Base-by-base conservation (phyloP, 352 stramenopile species). In the Globisporangium canariense region DNA sequence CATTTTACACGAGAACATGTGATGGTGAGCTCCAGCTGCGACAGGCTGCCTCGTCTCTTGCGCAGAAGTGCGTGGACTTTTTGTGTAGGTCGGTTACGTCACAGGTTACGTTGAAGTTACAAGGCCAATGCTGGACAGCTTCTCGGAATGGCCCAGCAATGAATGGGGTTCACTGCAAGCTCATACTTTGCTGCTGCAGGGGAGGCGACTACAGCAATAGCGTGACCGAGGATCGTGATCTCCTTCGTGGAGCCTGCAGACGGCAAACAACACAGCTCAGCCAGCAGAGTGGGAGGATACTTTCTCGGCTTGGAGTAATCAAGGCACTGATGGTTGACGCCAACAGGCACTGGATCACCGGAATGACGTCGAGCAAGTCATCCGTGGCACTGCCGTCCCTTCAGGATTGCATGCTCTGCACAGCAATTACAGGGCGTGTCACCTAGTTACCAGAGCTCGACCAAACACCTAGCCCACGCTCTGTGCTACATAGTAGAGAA, bases 21-120 rank as follows among this genome's bases (percentile, higher is more conserved):
- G 25, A 55, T 40, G 32, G 4, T 25, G 25, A 40, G n/a, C 46
- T 34, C 9, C 36, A 59, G 53, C 53, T 59, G 53, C 53, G 53
- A 59, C 32, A 46, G 20, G 16, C 18, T 59, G 53, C 20, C 53
- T 59, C 53, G 53, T 59, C 53, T 59, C 53, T 47, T 59, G 53
- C 53, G n/a, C 53, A 59, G 22, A 47, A 43, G 40, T n/a, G 40
- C 40, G 40, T n/a, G 40, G 40, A 46, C 40, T 14, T n/a, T 36
- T 8, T 36, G 32, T 28, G 32, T 36, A 8, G 2, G 10, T 13
- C 8, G 36, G 36, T 41, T 41, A 41, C 36, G 36, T 41, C 36
- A 41, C 36, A 41, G 36, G 36, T 41, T 41, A 41, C 36, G 36
- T 41, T 41, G 36, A 41, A 41, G 36, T 41, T 41, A 41, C 36